Base-by-base conservation (phyloP, 306 rosid genomes). In the Begonia peltatifolia region DNA sequence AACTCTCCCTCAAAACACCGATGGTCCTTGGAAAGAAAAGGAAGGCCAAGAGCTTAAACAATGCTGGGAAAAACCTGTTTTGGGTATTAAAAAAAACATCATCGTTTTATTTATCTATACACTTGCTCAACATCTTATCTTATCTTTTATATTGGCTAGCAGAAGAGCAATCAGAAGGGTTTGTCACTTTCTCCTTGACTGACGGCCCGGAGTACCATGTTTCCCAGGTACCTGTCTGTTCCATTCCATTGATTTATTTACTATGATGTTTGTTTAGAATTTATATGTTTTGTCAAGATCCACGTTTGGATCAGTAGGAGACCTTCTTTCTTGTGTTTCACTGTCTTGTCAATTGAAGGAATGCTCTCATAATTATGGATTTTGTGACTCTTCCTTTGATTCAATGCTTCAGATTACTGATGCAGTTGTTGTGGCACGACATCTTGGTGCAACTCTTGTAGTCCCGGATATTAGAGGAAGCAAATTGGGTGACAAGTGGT, bases 131-230 rank as follows among this genome's bases (percentile, higher is more conserved):
- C 56, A 41, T 2, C 5, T 68, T 42, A 9, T 57, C 66, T 59
- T 41, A 43, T 30, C 52, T 44, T 68, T 30, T 63, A 47, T 38
- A 50, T 62, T 63, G 68, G 42, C 17, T 74, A n/a, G 66, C 84
- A 83, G 99, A 79, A 2, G 81, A 73, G 67, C 78, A 71, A 74
- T 81, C 90, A 16, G 86, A 77, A 14, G 99, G 99, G 1, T 86
- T 67, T 65, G 86, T 90, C 74, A 78, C 74, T 54, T 82, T 90
- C 71, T 85, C 97, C 1, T 72, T 90, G 59, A 90, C 97, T 20
- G 87, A 78, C 59, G 97, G 97, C 41, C 95, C 97, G 0, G 97
- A 85, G 71, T 90, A 85, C 69, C 94, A 90, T 66, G 84, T 90
- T 61, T 86, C 94, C 12, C 99, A 90, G 99, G 99, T 90, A 85